A percentile compares a stretch with the other conserved stretches of the same genome.
phyloP scores from a whole-genome alignment of 257 asterid genomes.

The Petunia axillaris region DNA sequence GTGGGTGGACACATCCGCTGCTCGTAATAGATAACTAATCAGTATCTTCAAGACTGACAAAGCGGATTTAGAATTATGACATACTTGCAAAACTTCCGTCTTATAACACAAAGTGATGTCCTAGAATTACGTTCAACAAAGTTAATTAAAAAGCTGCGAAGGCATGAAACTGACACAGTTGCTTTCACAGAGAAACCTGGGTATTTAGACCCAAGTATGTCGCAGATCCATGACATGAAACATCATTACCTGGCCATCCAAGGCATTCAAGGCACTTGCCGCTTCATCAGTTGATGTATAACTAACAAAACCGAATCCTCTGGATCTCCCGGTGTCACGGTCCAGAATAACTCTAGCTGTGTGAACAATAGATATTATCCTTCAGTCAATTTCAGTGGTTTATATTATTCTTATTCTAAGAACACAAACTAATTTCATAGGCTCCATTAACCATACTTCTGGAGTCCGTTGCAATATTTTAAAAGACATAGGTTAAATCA shows the following conservation, averaged over 20 bases:
- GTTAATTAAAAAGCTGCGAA: neutral
- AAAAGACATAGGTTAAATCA: neutral
- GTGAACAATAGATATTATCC: neutral
- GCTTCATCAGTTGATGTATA: constrained; percentile 77
- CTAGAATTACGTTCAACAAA: neutral
- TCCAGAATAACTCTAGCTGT: constrained; percentile 80
- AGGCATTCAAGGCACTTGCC: constrained; percentile 73
- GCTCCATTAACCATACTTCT: neutral
- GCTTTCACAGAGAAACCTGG: neutral
- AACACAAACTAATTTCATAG: neutral
- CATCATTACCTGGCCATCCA: constrained; percentile 76
- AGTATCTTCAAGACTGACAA: neutral
- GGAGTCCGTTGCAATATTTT: neutral
- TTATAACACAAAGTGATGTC: neutral
- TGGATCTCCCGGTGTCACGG: constrained; percentile 81
- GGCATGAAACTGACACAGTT: neutral
- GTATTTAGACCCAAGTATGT: neutral
- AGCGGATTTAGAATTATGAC: neutral
- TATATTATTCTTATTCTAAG: neutral
- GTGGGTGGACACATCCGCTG: neutral
- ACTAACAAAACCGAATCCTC: constrained; percentile 89
- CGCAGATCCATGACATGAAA: too few species aligned
- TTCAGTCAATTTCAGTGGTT: neutral
- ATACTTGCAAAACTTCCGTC: neutral
- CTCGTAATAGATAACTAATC: too few species aligned